Evolutionary conservation across 768 basidiomycete species (phyloP).

Genomic region (Paxillus ammoniavirescens): DNA sequence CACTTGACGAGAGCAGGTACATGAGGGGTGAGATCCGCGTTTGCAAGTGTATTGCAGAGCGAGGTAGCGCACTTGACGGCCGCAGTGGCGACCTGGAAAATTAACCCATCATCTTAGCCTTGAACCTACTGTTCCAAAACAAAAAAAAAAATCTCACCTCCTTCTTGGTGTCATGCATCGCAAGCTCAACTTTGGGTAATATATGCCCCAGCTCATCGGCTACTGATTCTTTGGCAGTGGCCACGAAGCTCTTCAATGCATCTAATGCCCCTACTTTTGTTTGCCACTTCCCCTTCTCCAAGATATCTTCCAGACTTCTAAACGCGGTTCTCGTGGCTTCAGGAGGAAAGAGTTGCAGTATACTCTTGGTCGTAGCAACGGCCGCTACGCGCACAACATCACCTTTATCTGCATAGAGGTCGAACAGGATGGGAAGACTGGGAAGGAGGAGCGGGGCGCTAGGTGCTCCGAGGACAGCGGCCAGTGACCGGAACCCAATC

Average conservation of each 20-base stretch:
- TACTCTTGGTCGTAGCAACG: conserved; percentile 74
- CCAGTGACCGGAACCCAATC: conserved; percentile 75
- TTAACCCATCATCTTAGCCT: conserved; percentile 9
- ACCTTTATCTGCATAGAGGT: conserved; percentile 91
- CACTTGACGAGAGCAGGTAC: conserved; percentile 88
- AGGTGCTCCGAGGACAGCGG: conserved; percentile 65
- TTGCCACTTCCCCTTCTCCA: conserved; percentile 90
- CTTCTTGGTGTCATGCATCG: conserved; percentile 96
- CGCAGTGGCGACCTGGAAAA: conserved; percentile 70
- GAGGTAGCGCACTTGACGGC: conserved; percentile 88
- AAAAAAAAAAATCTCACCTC: conserved; percentile 56
- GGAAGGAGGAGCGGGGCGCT: conserved; percentile 73
- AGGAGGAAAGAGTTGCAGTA: conserved; percentile 81
- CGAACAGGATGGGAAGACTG: conserved; percentile 74
- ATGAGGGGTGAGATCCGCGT: conserved; percentile 89
- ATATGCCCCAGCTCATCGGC: conserved; percentile 80
- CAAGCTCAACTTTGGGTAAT: conserved; percentile 81
- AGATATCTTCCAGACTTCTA: conserved; percentile 63
- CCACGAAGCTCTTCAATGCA: conserved; percentile 73
- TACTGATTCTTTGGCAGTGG: conserved; percentile 67
- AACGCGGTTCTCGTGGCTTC: conserved; percentile 75
- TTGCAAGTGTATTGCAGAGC: conserved; percentile 87
- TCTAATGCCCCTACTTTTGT: conserved; percentile 93
- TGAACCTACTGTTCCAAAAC: background rate
- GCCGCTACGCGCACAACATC: conserved; percentile 86